Base-by-base conservation (phyloP, 1,284 basidiomycete species). In the Moesziomyces antarcticus region DNA sequence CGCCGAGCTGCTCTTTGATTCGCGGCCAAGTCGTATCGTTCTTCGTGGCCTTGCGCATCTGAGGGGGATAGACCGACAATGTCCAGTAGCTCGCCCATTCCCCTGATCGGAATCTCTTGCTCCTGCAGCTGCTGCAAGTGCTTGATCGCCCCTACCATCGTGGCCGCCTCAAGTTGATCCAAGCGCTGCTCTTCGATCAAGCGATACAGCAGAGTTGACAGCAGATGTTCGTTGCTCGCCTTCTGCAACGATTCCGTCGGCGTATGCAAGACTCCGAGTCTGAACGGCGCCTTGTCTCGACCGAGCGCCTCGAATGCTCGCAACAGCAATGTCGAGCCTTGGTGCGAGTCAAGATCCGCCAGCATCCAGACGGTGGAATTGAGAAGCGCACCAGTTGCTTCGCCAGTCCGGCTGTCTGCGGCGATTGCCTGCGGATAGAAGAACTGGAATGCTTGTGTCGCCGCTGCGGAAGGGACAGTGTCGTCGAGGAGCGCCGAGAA, bases 321-420 rank as follows among this genome's bases (percentile, higher is more conserved):
- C 49, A 86, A 87, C 13, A 91, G 85, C 2, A 94, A 82, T 5
- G 82, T 77, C 14, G 87, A 66, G 0, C 92, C 92, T 3, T 86
- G 87, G 1, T 85, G 83, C 7, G 86, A 88, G 77, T 97, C 91
- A 5, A 97, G 86, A 83, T 97, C 92, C 1, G 90, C 92, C 5
- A 97, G 85, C 33, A 97, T 85, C 83, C 90, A 91, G 13, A 90
- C 85, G 5, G 90, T 86, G 9, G 87, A 79, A 5, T 86, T 85
- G 14, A 72, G 41, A n/a, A 37, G n/a, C n/a, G 22, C 49, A 2
- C 13, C n/a, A 14, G 14, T 21, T 22, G 43, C 21, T n/a, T 48
- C 44, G 42, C 48, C 30, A 22, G 40, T 20, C 24, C 89, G 44
- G 89, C 62, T 0, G 86, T 85, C 14, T 87, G 73, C 48, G 16